These are phyloP conservation scores for Sambucus nigra DNA, from an alignment of 129 eudicot genomes.

Conservation along the genomic window DNA sequence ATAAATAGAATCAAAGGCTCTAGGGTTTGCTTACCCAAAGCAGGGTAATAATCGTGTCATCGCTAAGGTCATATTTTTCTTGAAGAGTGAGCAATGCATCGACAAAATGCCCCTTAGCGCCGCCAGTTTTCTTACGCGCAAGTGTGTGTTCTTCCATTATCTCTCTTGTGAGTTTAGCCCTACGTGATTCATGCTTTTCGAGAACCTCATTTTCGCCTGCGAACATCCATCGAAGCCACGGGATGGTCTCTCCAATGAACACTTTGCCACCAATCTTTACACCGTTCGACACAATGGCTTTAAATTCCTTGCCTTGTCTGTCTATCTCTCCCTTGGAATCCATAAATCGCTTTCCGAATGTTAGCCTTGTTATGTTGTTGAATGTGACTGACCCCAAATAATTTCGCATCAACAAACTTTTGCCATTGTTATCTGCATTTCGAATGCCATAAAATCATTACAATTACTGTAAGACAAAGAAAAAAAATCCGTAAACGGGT, in stretches of 20 bases:
- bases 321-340: conserved; percentile 45
- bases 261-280: conserved; percentile 47
- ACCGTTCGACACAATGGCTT: conserved; percentile 48
- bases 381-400: conserved; percentile 68
- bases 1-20: too few relatives aligned
- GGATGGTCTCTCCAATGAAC: conserved; percentile 49
- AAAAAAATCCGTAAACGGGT: too few relatives aligned
- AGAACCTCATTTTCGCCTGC: conserved; percentile 36
- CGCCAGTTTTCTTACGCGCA: conserved; percentile 50
- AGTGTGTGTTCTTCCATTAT: conserved; percentile 81
- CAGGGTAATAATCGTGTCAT: conserved; percentile 78
- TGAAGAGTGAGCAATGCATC: conserved; percentile 88
- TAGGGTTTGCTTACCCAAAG: conserved; percentile 55
- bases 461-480: too few relatives aligned
- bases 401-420: conserved; percentile 43
- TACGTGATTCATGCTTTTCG: conserved; percentile 35
- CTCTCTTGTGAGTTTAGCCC: conserved; percentile 46
- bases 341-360: conserved; percentile 75
- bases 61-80: conserved; percentile 66
- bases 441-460: neutral
- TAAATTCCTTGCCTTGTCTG: conserved; percentile 63
- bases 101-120: conserved; percentile 68
- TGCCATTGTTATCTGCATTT: conserved; percentile 40
- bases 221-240: conserved; percentile 63
- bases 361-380: conserved; percentile 73